Percentiles rank a stretch among this genome's conserved stretches.
Evolutionary conservation across 1,139 yeast species (phyloP).

Genomic region (Pichia terricola): DNA sequence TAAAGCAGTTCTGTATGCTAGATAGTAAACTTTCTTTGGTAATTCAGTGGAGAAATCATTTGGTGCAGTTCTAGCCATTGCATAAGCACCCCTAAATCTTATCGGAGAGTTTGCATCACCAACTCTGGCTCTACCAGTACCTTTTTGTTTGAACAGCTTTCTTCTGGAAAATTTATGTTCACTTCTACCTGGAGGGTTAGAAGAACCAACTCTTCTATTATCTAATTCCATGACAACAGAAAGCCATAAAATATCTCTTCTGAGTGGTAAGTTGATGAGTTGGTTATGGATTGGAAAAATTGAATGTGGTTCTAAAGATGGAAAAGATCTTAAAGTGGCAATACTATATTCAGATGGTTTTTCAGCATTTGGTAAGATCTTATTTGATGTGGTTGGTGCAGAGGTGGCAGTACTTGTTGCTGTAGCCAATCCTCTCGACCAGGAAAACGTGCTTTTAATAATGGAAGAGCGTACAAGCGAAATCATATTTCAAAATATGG

Average conservation of each 20-base stretch:
- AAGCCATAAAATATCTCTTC: conserved; percentile 89
- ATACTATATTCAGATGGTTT: conserved; percentile 67
- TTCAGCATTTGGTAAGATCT: conserved; percentile 17
- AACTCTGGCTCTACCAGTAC: conserved; percentile 88
- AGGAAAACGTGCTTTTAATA: background rate
- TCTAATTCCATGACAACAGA: conserved; percentile 93
- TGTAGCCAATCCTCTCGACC: background rate
- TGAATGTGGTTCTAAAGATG: conserved; percentile 76
- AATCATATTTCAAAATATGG: background rate
- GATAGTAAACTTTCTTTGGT: conserved; percentile 62
- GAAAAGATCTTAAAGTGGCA: conserved; percentile 76
- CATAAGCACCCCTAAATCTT: conserved; percentile 82
- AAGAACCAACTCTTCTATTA: conserved; percentile 79
- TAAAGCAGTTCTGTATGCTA: conserved; percentile 74
- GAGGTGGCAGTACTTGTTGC: background rate
- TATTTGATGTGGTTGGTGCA: background rate
- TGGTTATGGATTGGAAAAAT: conserved; percentile 67
- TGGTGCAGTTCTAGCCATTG: conserved; percentile 84
- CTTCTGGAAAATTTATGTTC: conserved; percentile 80
- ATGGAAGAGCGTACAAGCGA: background rate
- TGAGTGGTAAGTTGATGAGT: conserved; percentile 62
- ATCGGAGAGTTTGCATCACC: conserved; percentile 96
- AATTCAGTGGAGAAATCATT: conserved; percentile 83
- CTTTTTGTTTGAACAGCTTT: conserved; percentile 84
- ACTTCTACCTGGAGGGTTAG: conserved; percentile 76